Conservation (phyloP, 495 filamentous ascomycete genomes). For the Pseudomonodictys pantanalensis region DNA sequence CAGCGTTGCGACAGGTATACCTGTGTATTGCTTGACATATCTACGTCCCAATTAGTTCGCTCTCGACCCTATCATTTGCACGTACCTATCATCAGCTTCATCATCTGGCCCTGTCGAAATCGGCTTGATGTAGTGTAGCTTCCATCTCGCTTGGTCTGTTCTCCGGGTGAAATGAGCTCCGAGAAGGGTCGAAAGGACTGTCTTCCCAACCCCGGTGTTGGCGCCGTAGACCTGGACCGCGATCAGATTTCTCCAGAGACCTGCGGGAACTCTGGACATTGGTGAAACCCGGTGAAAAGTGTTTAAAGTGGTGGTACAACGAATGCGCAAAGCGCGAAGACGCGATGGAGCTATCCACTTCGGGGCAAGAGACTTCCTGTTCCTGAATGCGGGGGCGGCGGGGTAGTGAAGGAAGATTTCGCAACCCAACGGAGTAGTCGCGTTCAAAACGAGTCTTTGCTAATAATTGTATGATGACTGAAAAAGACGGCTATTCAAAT, state of each 20-base stretch:
- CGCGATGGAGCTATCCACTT: too few relatives aligned
- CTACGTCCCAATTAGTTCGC: conserved; percentile 36
- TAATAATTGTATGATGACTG: too few relatives aligned
- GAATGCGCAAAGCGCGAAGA: conserved; percentile 20
- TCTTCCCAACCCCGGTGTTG: conserved; percentile 80
- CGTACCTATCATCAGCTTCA: conserved; percentile 66
- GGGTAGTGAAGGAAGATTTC: too few relatives aligned
- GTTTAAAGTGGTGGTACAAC: neutral
- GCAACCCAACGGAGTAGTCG: too few relatives aligned
- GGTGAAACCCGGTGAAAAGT: conserved; percentile 22
- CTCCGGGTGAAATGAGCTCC: conserved; percentile 51
- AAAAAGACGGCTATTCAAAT: too few relatives aligned
- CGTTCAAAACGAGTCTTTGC: too few relatives aligned
- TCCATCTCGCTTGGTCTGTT: conserved; percentile 42
- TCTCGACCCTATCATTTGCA: neutral
- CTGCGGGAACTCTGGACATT: conserved; percentile 29
- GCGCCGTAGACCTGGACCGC: conserved; percentile 72
- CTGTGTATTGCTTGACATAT: conserved; percentile 57
- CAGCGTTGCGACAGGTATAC: conserved; percentile 57
- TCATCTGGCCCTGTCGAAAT: conserved; percentile 66
- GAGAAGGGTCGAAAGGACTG: conserved; percentile 67
- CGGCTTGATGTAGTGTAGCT: conserved; percentile 67
- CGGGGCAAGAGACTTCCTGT: neutral
- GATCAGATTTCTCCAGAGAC: conserved; percentile 61
- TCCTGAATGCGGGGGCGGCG: too few relatives aligned